Percentiles rank a stretch among this genome's conserved stretches.
Evolutionary conservation across 1,284 basidiomycete genomes (phyloP).

Genomic region (Paramarasmius palmivorus): DNA sequence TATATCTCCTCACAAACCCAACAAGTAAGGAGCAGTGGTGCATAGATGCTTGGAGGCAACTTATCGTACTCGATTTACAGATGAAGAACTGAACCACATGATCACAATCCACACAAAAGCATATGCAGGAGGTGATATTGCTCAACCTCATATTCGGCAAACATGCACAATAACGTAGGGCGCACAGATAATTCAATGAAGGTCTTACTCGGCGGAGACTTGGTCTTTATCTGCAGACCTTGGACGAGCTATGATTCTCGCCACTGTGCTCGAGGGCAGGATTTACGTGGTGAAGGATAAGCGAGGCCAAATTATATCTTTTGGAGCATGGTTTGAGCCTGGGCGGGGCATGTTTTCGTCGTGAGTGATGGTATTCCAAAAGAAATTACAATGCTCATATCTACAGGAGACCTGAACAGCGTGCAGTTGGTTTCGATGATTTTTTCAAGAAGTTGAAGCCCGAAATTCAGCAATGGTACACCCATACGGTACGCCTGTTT

Average conservation of each 20-base stretch:
- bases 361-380: not conserved
- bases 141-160: no score
- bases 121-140: not conserved
- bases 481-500: not conserved
- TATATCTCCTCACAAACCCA: no score
- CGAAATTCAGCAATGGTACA: constrained; percentile 9
- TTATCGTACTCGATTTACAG: no score
- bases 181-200: not conserved
- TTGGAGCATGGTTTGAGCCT: constrained; percentile 4
- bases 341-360: constrained; percentile 4
- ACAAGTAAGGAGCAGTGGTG: no score
- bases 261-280: constrained; percentile 9
- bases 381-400: not conserved
- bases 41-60: no score
- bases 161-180: not conserved
- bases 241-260: not conserved
- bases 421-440: constrained; percentile 7
- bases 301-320: constrained; percentile 4
- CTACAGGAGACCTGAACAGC: constrained; percentile 6
- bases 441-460: constrained; percentile 9
- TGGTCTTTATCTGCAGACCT: not conserved
- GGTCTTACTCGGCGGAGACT: constrained; percentile 3
- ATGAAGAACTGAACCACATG: not conserved
- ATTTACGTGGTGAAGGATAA: constrained; percentile 5
- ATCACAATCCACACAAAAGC: not conserved